A percentile compares a stretch with the other conserved stretches of the same genome.
Conservation (phyloP, 2,329 filamentous ascomycete species). For the Fusarium phyllophilum region DNA sequence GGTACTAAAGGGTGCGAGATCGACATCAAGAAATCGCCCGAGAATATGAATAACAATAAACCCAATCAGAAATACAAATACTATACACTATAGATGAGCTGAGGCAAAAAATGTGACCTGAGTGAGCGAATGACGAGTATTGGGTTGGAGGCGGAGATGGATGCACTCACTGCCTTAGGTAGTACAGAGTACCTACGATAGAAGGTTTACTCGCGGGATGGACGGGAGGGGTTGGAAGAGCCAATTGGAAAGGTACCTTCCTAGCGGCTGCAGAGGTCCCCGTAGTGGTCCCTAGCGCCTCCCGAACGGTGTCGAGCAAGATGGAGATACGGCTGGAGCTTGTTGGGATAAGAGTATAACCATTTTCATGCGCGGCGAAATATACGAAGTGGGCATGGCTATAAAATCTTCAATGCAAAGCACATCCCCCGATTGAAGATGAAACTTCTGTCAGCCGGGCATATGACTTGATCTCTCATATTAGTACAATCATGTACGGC, state of each 20-base stretch:
- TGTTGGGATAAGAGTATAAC: background rate
- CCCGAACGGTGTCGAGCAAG: conserved; percentile 5
- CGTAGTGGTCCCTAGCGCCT: conserved; percentile 8
- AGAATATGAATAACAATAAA: background rate
- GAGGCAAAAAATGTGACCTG: conserved; percentile 18
- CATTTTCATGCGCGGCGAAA: background rate
- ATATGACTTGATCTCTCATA: background rate
- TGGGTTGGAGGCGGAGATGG: conserved; percentile 32
- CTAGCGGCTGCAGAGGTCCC: conserved; percentile 28
- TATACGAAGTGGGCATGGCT: background rate
- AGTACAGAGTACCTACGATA: conserved; percentile 13
- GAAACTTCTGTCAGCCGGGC: background rate
- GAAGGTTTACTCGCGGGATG: conserved; percentile 34
- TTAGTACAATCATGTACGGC: background rate
- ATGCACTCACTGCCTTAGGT: conserved; percentile 9
- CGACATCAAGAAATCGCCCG: conserved; percentile 14
- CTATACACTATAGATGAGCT: conserved; percentile 12
- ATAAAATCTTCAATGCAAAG: background rate
- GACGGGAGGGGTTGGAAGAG: conserved; percentile 15
- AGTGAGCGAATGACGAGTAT: conserved; percentile 29
- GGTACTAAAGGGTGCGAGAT: conserved; percentile 17
- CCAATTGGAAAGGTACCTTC: conserved; percentile 28
- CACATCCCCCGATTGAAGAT: background rate
- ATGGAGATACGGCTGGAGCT: background rate
- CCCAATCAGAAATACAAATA: conserved; percentile 5